phyloP scores from a whole-genome alignment of 345 rosid genomes.

The Salix purpurea region DNA sequence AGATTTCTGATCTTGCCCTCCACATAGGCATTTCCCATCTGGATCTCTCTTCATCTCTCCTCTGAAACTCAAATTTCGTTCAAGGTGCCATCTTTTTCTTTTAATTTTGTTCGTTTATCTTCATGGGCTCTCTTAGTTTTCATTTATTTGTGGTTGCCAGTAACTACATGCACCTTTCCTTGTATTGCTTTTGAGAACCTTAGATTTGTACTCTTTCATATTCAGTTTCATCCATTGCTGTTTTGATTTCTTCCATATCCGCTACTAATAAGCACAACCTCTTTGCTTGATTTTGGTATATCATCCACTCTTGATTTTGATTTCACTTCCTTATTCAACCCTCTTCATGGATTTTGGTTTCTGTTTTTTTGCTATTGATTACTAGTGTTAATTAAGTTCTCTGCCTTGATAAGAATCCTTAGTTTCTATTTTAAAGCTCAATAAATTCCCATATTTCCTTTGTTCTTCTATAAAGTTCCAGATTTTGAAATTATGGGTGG shows the following conservation, averaged over 20 bases:
- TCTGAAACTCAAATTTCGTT: conserved; percentile 10
- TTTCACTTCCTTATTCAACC: background rate
- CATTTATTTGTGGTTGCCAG: background rate
- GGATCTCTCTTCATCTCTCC: background rate
- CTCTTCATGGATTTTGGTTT: conserved; percentile 1
- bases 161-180: background rate
- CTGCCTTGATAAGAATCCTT: background rate
- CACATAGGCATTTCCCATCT: conserved; percentile 3
- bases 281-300: conserved; percentile 4
- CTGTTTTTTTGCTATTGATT: background rate
- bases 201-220: background rate
- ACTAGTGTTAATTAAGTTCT: background rate
- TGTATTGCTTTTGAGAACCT: conserved; percentile 3
- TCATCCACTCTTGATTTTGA: background rate
- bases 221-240: background rate
- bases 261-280: background rate
- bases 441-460: background rate
- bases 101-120: background rate
- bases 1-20: conserved; percentile 13
- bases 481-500: conserved; percentile 39
- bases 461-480: conserved; percentile 8
- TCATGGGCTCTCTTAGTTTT: background rate
- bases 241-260: background rate
- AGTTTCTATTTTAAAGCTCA: background rate
- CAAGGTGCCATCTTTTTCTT: conserved; percentile 31